Evolutionary conservation across 1,139 yeast species (phyloP).

Genomic region (Geotrichum macrosporum): DNA sequence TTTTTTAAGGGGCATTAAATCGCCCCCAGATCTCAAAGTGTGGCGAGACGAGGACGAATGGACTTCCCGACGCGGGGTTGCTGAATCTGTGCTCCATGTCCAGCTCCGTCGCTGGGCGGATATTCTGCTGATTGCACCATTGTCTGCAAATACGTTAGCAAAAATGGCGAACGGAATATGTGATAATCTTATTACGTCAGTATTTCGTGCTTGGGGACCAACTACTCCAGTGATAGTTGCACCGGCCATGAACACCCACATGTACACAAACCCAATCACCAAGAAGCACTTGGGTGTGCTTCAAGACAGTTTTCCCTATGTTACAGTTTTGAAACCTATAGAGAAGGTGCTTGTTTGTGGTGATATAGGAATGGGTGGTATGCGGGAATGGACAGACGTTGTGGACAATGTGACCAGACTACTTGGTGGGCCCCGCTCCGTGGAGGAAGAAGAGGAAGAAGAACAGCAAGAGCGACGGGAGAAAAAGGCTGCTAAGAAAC

Average conservation of each 20-base stretch:
- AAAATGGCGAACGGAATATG: conserved; percentile 87
- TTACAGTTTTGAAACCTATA: conserved; percentile 82
- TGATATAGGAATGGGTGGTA: conserved; percentile 95
- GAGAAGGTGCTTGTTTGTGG: conserved; percentile 93
- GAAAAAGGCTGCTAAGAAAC: conserved; percentile 2
- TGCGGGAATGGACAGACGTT: conserved; percentile 94
- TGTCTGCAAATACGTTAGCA: conserved; percentile 89
- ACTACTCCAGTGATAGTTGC: conserved; percentile 75
- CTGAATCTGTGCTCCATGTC: conserved; percentile 74
- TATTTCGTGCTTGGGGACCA: conserved; percentile 90
- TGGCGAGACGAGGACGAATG: conserved; percentile 96
- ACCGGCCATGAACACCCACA: conserved; percentile 96
- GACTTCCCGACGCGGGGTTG: conserved; percentile 48
- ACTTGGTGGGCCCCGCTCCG: conserved; percentile 37
- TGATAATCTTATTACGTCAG: conserved; percentile 76
- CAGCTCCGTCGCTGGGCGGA: conserved; percentile 96
- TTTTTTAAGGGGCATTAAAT: conserved; percentile 69
- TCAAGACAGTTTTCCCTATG: conserved; percentile 58
- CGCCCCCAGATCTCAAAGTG: conserved; percentile 75
- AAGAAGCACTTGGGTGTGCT: conserved; percentile 68
- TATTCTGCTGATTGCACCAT: conserved; percentile 81
- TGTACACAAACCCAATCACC: conserved; percentile 92
- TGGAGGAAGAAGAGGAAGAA: conserved; percentile 32
- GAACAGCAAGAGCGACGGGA: conserved; percentile 8
- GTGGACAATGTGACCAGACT: conserved; percentile 67